Evolutionary conservation across 768 basidiomycete genomes (phyloP).

Genomic region (Symmetrospora coprosmae): DNA sequence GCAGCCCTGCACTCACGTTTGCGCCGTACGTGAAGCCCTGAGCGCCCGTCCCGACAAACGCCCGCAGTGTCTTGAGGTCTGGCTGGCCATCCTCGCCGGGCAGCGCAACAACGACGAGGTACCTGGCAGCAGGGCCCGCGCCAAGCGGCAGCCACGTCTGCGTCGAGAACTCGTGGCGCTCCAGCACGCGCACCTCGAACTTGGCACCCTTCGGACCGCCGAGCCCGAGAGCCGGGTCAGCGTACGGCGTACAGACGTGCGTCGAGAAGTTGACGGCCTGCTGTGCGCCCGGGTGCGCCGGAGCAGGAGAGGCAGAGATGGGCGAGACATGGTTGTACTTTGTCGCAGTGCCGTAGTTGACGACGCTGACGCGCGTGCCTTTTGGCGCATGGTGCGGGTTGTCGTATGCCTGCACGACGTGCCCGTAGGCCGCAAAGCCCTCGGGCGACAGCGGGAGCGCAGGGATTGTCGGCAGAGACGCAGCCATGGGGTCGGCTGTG

Average conservation of each 20-base stretch:
- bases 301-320: slow-evolving; percentile 41
- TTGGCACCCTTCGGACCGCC: slow-evolving; percentile 26
- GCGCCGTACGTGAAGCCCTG: slow-evolving; percentile 78
- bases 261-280: slow-evolving; percentile 28
- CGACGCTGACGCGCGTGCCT: slow-evolving; percentile 10
- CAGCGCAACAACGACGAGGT: slow-evolving; percentile 74
- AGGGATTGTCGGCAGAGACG: slow-evolving; percentile 33
- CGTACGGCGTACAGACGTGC: not conserved
- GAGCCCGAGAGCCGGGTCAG: no score
- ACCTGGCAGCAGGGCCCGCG: slow-evolving; percentile 40
- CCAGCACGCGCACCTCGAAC: slow-evolving; percentile 57
- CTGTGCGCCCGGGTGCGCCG: slow-evolving; percentile 46
- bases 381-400: slow-evolving; percentile 40
- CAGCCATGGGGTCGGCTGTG: slow-evolving; percentile 44
- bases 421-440: slow-evolving; percentile 74
- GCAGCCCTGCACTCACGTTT: slow-evolving; percentile 58
- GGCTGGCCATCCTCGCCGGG: slow-evolving; percentile 64
- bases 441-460: slow-evolving; percentile 58
- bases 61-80: slow-evolving; percentile 56
- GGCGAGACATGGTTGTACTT: slow-evolving; percentile 86
- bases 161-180: slow-evolving; percentile 75
- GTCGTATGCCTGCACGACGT: slow-evolving; percentile 75
- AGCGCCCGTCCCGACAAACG: slow-evolving; percentile 61
- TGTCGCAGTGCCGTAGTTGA: slow-evolving; percentile 69
- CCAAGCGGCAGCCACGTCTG: slow-evolving; percentile 95